Evolutionary conservation across 371 early-diverging fungal genomes (phyloP).

Genomic region (Parasitella parasitica): DNA sequence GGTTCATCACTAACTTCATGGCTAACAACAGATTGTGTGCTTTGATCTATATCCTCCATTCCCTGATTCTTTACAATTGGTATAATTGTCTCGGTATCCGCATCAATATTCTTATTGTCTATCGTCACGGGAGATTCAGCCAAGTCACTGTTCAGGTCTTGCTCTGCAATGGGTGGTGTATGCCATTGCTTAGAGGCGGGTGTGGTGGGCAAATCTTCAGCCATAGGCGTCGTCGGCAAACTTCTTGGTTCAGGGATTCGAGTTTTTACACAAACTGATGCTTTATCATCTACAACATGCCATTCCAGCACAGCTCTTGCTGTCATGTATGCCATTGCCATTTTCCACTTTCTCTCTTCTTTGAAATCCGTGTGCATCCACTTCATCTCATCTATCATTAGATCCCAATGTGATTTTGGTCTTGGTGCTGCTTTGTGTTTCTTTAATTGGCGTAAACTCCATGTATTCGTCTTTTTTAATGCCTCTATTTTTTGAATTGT

Average conservation of each 20-base stretch:
- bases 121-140: not conserved
- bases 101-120: not conserved
- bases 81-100: not conserved
- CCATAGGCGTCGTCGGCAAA: not conserved
- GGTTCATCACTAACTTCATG: not conserved
- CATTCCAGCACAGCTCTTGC: slow-evolving; percentile 81
- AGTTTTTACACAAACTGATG: slow-evolving; percentile 59
- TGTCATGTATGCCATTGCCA: slow-evolving; percentile 70
- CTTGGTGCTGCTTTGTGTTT: slow-evolving; percentile 69
- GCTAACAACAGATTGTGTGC: not conserved
- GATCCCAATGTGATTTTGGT: slow-evolving; percentile 88
- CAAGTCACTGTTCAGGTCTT: not conserved
- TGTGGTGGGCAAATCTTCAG: not conserved
- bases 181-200: not conserved
- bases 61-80: not conserved
- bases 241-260: slow-evolving; percentile 6
- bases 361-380: slow-evolving; percentile 88
- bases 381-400: slow-evolving; percentile 84
- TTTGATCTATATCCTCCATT: not conserved
- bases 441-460: slow-evolving; percentile 84
- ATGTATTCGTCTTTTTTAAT: slow-evolving; percentile 72
- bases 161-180: not conserved
- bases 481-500: slow-evolving; percentile 77
- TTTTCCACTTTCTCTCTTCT: slow-evolving; percentile 86
- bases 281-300: slow-evolving; percentile 75